These are phyloP conservation scores for Polygonum maritimum DNA, from an alignment of 148 eudicot genomes.

Conservation along the genomic window DNA sequence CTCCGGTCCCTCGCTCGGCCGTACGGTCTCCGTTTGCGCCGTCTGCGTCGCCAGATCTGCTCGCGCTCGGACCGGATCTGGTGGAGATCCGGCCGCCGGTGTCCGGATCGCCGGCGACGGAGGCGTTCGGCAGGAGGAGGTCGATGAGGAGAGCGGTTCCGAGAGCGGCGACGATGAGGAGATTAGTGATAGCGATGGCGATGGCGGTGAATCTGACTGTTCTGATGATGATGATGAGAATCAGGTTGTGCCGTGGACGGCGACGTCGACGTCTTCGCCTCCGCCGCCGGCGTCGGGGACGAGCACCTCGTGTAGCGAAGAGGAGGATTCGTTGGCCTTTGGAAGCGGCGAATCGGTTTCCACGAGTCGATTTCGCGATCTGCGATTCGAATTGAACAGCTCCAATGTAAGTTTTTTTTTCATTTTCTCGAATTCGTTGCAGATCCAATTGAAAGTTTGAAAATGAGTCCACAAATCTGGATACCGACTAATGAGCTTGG, in stretches of 20 bases:
- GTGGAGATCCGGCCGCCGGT: not conserved
- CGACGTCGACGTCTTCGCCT: conserved; percentile 1
- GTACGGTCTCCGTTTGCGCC: conserved; percentile 11
- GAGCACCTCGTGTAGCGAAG: not conserved
- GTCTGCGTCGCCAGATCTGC: not conserved
- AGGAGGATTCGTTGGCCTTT: not conserved
- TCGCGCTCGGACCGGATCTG: not conserved
- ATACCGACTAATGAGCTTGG: not conserved
- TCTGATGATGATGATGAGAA: conserved; percentile 1
- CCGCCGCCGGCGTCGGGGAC: not conserved
- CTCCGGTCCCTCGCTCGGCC: conserved; percentile 22
- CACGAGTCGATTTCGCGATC: not conserved
- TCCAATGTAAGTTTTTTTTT: not conserved
- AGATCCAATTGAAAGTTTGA: not conserved
- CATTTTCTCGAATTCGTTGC: not conserved
- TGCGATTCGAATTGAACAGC: not conserved
- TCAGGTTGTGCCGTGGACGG: conserved; percentile 11
- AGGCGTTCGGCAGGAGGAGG: not conserved
- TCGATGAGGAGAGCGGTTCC: not conserved
- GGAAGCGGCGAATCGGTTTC: not conserved
- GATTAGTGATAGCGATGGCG: too few relatives aligned
- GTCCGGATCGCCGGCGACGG: not conserved
- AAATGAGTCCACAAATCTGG: too few relatives aligned
- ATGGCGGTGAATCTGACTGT: not conserved
- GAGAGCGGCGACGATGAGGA: too few relatives aligned